Conservation (phyloP, 1,139 yeast genomes). For the Nakaseomyces uthaithaninus region DNA sequence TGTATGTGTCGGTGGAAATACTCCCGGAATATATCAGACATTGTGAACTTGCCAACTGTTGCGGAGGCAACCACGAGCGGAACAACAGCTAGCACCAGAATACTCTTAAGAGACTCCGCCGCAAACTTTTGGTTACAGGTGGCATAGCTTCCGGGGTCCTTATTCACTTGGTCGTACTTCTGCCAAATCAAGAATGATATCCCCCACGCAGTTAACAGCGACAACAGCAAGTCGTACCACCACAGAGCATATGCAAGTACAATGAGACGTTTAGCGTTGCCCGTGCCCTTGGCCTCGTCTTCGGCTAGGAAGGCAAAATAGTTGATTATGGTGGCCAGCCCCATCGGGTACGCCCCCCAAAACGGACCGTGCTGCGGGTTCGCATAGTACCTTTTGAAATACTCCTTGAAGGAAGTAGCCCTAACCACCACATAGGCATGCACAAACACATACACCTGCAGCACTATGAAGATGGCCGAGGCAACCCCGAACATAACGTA, state of each 20-base stretch:
- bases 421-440: slow-evolving; percentile 16
- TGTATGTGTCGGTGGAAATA: slow-evolving; percentile 34
- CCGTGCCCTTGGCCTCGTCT: slow-evolving; percentile 19
- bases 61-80: slow-evolving; percentile 69
- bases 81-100: slow-evolving; percentile 55
- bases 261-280: slow-evolving; percentile 30
- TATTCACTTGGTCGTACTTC: slow-evolving; percentile 10
- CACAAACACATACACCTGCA: slow-evolving; percentile 30
- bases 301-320: slow-evolving; percentile 37
- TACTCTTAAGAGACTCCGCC: slow-evolving; percentile 17
- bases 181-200: slow-evolving; percentile 42
- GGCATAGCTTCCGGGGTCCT: slow-evolving; percentile 8
- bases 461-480: slow-evolving; percentile 39
- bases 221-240: slow-evolving; percentile 54
- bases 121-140: slow-evolving; percentile 12
- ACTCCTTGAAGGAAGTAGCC: slow-evolving; percentile 12
- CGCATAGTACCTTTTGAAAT: slow-evolving; percentile 18
- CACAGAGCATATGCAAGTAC: slow-evolving; percentile 50
- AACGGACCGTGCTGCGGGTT: slow-evolving; percentile 47
- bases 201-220: slow-evolving; percentile 52
- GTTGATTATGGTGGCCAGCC: slow-evolving; percentile 55
- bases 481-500: slow-evolving; percentile 52
- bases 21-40: slow-evolving; percentile 38
- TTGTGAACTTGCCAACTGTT: slow-evolving; percentile 47
- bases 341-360: slow-evolving; percentile 78